Conservation (phyloP, 164 flowering plant species). For the Pachysandra terminalis region DNA sequence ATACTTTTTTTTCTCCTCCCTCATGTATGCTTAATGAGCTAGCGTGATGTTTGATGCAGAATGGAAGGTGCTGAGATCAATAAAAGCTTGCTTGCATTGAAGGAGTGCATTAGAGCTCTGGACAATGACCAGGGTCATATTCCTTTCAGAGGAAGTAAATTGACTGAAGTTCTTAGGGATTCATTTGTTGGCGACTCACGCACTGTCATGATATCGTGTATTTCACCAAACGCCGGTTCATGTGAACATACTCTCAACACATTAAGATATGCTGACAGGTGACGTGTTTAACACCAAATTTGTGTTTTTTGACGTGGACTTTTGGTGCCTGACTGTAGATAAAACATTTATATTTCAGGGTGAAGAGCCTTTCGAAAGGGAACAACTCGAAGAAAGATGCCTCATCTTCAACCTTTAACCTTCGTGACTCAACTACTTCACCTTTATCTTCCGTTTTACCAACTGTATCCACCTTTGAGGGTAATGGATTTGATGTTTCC, state of each 20-base stretch:
- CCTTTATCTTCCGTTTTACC: slow-evolving; percentile 39
- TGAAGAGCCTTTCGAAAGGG: slow-evolving; percentile 85
- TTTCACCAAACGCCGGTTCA: slow-evolving; percentile 90
- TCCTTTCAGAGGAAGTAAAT: slow-evolving; percentile 94
- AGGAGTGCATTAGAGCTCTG: slow-evolving; percentile 95
- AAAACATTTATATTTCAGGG: slow-evolving; percentile 38
- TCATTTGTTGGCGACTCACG: slow-evolving; percentile 93
- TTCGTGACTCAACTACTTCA: slow-evolving; percentile 49
- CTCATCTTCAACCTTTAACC: slow-evolving; percentile 33
- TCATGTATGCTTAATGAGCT: not conserved
- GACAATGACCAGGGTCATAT: slow-evolving; percentile 93
- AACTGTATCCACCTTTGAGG: slow-evolving; percentile 32
- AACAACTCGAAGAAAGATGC: slow-evolving; percentile 57
- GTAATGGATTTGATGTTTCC: slow-evolving; percentile 24
- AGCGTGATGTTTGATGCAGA: slow-evolving; percentile 38
- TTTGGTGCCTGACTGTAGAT: slow-evolving; percentile 10
- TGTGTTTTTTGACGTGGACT: slow-evolving; percentile 7
- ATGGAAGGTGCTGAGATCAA: slow-evolving; percentile 98
- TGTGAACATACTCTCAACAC: slow-evolving; percentile 95
- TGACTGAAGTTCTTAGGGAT: slow-evolving; percentile 91
- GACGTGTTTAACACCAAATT: slow-evolving; percentile 1
- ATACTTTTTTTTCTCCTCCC: not conserved
- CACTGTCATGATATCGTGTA: slow-evolving; percentile 95
- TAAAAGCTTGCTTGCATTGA: slow-evolving; percentile 85
- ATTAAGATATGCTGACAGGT: slow-evolving; percentile 97